These are phyloP conservation scores for Cutaneotrichosporon cutaneum DNA, from an alignment of 1,284 basidiomycete genomes.

Conservation along the genomic window DNA sequence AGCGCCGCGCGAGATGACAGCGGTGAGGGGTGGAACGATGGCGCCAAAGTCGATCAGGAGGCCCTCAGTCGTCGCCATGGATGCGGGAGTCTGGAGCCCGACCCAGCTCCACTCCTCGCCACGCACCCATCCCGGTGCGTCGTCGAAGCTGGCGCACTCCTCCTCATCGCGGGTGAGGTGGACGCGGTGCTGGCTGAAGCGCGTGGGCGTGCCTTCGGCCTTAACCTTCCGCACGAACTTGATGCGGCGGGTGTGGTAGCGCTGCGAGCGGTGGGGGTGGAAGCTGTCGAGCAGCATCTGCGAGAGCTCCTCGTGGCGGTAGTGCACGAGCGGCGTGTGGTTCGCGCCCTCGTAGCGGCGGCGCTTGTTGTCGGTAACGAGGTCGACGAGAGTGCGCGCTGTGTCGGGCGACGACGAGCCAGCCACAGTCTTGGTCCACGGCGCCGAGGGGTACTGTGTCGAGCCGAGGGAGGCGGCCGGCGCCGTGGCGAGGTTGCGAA, in stretches of 20 bases:
- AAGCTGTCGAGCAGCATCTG: constrained; percentile 56
- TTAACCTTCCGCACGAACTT: constrained; percentile 56
- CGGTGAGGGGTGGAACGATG: constrained; percentile 17
- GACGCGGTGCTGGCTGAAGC: constrained; percentile 49
- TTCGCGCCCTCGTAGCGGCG: constrained; percentile 32
- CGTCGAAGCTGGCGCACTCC: constrained; percentile 48
- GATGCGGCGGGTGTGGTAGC: constrained; percentile 53
- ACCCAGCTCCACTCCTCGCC: constrained; percentile 52
- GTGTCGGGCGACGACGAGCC: background rate
- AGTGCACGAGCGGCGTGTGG: constrained; percentile 41
- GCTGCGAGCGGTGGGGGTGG: constrained; percentile 50
- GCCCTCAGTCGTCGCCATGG: constrained; percentile 20
- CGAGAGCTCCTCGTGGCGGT: constrained; percentile 54
- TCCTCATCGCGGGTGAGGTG: constrained; percentile 44
- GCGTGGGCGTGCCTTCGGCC: constrained; percentile 45
- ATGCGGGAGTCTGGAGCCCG: constrained; percentile 27
- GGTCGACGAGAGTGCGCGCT: constrained; percentile 24
- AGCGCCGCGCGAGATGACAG: background rate
- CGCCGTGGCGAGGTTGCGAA: constrained; percentile 25
- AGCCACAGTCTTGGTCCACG: constrained; percentile 24
- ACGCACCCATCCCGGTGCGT: constrained; percentile 44
- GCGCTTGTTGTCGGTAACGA: constrained; percentile 43
- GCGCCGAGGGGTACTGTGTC: constrained; percentile 24
- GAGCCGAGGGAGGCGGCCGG: constrained; percentile 13
- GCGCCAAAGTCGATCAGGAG: constrained; percentile 27